Base-by-base conservation (phyloP, 805 yeast genomes). In the Nakazawaea wyomingensis region DNA sequence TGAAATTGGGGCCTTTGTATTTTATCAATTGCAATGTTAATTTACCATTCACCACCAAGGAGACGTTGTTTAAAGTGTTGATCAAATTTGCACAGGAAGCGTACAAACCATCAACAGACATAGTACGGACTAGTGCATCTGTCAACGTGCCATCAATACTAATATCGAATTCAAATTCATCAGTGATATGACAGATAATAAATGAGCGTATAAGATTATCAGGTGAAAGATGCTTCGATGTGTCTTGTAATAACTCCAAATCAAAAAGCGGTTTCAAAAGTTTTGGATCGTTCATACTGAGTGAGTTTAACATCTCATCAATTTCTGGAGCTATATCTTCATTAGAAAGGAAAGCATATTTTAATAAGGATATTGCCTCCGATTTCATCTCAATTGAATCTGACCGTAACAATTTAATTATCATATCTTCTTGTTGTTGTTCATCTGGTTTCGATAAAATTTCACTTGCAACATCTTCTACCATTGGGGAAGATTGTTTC, bases 311-410 rank as follows among this genome's bases (percentile, higher is more conserved):
- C n/a, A 56, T 48, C 0, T 39, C 44, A 20, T 47, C 48, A 2
- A 63, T 46, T 31, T 57, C 60, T 1, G 41, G 17, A 1, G 69
- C 53, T 20, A 66, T 43, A 10, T 57, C 62, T 38, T 69, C 74
- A 17, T 59, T 60, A 2, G 60, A 62, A 39, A 63, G 51, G 4
- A 69, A 55, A 1, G 74, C 71, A 48, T 58, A 64, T 34, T 62
- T 62, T 33, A 69, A 54, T 20, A 68, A 49, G 32, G 55, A 54
- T 4, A 69, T 51, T 4, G 73, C 74, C 48, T 68, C 72, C 1
- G 41, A 45, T 6, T 62, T 51, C 35, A 60, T 50, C 6, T 55
- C 60, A 2, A 54, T 49, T 30, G 61, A 60, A 17, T 57, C 46
- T 1, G 72, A 68, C 4, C 64, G 54, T 29, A 67, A 50, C 38